Evolutionary conservation across 257 asterid species (phyloP), one percentile per base, ranked within the genome.

Genomic region (Solanum appendiculatum): DNA sequence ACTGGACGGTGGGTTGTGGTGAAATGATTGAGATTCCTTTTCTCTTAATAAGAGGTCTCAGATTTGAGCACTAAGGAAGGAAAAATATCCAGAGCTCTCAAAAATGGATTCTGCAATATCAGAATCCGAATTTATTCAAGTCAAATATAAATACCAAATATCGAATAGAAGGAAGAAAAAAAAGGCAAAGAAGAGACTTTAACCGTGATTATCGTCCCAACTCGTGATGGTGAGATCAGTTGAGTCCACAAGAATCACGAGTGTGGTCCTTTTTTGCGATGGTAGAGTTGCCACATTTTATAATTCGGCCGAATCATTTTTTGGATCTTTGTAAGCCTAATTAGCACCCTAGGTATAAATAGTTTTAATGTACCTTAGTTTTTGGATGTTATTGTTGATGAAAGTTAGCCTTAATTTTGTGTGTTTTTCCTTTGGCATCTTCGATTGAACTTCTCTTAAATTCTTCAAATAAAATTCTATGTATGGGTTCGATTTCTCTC

Each of bases 61-160:
- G 0, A 1, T 54, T 54, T 54, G n/a, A 6, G 11, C 6, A 54
- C 20, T 54, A 54, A 4, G 1, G 0, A 20, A 20, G 9, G 0
- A 18, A 20, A 51, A 16, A 20, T 54, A 18, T 18, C 0, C 25
- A 54, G 10, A 18, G 18, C 25, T 0, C 10, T 0, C 2, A 0
- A 1, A 54, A 54, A 18, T 20, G 0, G 20, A 54, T n/a, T 54
- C 63, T 54, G 2, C 11, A 54, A 20, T 6, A 54, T 20, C 3
- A 54, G 9, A 54, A 54, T 54, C n/a, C n/a, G n/a, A n/a, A n/a
- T n/a, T n/a, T n/a, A n/a, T n/a, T n/a, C 1, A 54, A 54, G 0
- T 25, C 4, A 11, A 25, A 64, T 25, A 64, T 64, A 2, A 64
- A 64, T 25, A 64, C 11, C 9, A 5, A 64, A 64, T 0, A 64